phyloP scores from a whole-genome alignment of 495 filamentous ascomycete genomes.

The Tuber calosporum region DNA sequence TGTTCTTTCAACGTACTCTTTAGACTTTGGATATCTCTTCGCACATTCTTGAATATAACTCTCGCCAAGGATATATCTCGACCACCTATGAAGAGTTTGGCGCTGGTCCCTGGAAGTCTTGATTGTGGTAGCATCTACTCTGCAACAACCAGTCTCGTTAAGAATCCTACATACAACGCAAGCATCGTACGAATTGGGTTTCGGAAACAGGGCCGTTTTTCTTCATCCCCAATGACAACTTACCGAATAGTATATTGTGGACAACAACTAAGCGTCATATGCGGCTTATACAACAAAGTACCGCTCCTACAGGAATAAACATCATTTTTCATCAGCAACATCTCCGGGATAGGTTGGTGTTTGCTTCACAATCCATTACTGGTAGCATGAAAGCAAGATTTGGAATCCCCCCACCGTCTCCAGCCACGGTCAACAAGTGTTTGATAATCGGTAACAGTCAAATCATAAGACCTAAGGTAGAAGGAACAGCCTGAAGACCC shows the following conservation, averaged over 20 bases:
- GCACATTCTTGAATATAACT: conserved; percentile 67
- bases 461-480: conserved; percentile 61
- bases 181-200: conserved; percentile 9
- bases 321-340: conserved; percentile 33
- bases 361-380: conserved; percentile 15
- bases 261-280: conserved; percentile 75
- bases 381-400: conserved; percentile 14
- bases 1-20: conserved; percentile 52
- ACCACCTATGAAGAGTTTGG: conserved; percentile 84
- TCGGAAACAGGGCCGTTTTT: not conserved
- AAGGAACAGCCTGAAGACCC: conserved; percentile 65
- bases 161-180: not conserved
- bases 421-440: conserved; percentile 77
- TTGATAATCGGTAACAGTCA: conserved; percentile 71
- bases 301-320: conserved; percentile 52
- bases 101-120: conserved; percentile 72
- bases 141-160: conserved; percentile 39
- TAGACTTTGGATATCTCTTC: conserved; percentile 64
- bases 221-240: conserved; percentile 13
- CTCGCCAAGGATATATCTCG: conserved; percentile 71
- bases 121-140: conserved; percentile 64
- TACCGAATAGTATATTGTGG: conserved; percentile 91
- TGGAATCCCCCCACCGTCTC: conserved; percentile 59
- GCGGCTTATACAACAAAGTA: conserved; percentile 85
- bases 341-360: conserved; percentile 3